Base-by-base conservation (phyloP, 176 grass and related monocot species). In the Zoysia japonica region DNA sequence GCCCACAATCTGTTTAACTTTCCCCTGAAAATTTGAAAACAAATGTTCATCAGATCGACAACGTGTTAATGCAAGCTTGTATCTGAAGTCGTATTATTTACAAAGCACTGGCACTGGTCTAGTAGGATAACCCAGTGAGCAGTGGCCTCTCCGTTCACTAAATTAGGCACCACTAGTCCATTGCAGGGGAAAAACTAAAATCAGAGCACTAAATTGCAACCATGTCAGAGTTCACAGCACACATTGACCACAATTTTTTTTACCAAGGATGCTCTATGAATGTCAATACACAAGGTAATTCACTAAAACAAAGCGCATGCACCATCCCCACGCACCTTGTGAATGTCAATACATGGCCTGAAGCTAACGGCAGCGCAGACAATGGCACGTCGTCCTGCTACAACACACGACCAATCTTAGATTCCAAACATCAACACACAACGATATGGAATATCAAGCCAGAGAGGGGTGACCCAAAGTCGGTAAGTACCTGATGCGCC, bases 1-100 rank as follows among this genome's bases (percentile, higher is more conserved):
- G 5, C 96, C 96, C 45, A 99, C 96, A 72, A 99, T 99, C 83
- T 99, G 92, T 65, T 99, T 99, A 64, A 99, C 96, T 85, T 99
- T 95, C 1, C 90, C 96, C 92, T 99, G 40, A 28, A 49, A 75
- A 5, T 67, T 71, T 7, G 9, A 60, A 9, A 51, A 20, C 38
- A 70, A 70, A 3, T 48, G 4, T 2, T 4, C 40, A 81, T 89
- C 61, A 88, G 7, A 52, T 52, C 28, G 28, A 28, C 28, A 28
- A 28, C 28, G 28, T 64, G 54, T 28, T 43, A 59, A 17, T 78
- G 53, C 15, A 47, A 36, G 11, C 28, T 28, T 11, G 8, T 51
- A 10, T 17, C 19, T 83, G 53, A 28, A 79, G 44, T n/a, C 35
- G 42, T 40, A 56, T 65, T 17, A 52, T 37, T 28, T 61, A 57